A percentile compares a stretch with the other conserved stretches of the same genome.
Conservation (phyloP, 441 rosid genomes). For the Populus hybrid region DNA sequence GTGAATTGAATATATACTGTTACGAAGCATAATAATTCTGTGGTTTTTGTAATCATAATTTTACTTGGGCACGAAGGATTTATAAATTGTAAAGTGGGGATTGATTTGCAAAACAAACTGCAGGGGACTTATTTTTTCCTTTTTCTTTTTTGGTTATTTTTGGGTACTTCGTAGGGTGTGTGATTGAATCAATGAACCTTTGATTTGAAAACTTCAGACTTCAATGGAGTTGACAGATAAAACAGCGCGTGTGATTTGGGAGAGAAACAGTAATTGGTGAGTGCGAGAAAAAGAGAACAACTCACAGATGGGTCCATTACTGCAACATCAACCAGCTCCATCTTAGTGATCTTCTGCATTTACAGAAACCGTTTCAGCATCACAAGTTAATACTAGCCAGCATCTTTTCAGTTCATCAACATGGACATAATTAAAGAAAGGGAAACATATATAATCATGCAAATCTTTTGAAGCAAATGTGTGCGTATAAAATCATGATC, state of each 20-base stretch:
- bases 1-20: too few species aligned
- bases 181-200: not conserved
- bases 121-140: too few species aligned
- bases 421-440: not conserved
- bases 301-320: not conserved
- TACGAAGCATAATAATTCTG: too few species aligned
- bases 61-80: too few species aligned
- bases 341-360: not conserved
- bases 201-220: not conserved
- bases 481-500: not conserved
- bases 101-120: too few species aligned
- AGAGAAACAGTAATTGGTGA: not conserved
- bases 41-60: too few species aligned
- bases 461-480: not conserved
- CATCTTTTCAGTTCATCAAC: not conserved
- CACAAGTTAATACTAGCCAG: not conserved
- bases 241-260: not conserved
- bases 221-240: not conserved
- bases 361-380: not conserved
- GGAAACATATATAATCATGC: not conserved
- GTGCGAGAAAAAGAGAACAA: not conserved
- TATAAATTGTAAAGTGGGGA: too few species aligned
- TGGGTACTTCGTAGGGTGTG: too few species aligned
- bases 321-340: not conserved
- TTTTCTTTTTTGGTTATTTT: too few species aligned